Base-by-base conservation (phyloP, 2,329 filamentous ascomycete genomes). In the Allantophomopsis cytisporea region DNA sequence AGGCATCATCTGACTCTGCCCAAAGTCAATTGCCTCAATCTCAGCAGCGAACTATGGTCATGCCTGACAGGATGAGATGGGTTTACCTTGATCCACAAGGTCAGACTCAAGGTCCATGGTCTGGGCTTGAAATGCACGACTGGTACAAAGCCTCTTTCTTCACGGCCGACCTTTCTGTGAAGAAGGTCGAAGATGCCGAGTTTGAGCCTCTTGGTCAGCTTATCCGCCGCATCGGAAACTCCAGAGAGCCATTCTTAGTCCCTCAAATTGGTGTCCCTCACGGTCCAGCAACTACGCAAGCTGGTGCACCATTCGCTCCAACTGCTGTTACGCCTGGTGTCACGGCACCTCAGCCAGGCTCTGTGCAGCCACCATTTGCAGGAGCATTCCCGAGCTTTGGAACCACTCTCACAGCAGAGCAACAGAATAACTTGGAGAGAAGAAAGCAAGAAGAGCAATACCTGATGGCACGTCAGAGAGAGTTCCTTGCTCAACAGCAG, bases 91-190 rank as follows among this genome's bases (percentile, higher is more conserved):
- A 98, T 56, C 91, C 91, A 5, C 85, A 94, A 55, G 87, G 87
- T 16, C 82, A 85, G 45, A 80, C 86, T 5, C 91, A 98, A 56
- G 91, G 91, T 0, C 91, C 91, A 0, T 98, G 91, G 62, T 95
- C 87, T 31, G 91, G 91, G 1, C 65, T 98, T 37, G 91, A 98
- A 60, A 98, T 98, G 91, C 93, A 98, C 50, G 93, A 98, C 52
- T 98, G 91, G 91, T 98, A 96, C 63, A 96, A 96, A 59, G 89
- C 88, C 31, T 88, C 89, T 35, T 98, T 96, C 64, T 98, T 98
- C 61, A 94, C 86, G 0, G 80, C 89, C 0, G 89, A 98, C 51
- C 69, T 98, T 15, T 76, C 93, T 34, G 91, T 98, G 23, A 95
- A 93, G 65, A 94, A 94, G 57, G 69, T 89, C 5, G 91, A 98